A percentile compares a stretch with the other conserved stretches of the same genome.
Evolutionary conservation across 2,329 filamentous ascomycete species (phyloP).

Genomic region (Aspergillus ochraceus): DNA sequence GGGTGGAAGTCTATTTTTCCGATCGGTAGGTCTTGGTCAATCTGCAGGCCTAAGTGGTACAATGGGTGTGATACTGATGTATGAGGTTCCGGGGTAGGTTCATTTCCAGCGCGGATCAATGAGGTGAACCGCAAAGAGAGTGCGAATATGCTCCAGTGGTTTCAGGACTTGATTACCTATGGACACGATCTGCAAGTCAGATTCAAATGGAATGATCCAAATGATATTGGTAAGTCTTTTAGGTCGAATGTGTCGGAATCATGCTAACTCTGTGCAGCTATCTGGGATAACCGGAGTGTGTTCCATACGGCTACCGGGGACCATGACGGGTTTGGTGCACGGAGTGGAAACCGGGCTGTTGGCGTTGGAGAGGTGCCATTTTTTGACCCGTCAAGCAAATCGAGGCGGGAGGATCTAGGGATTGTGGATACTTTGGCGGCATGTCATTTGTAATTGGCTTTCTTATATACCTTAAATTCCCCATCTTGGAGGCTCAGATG

Average conservation of each 20-base stretch:
- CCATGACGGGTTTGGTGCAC: constrained; percentile 54
- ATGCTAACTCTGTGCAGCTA: constrained; percentile 9
- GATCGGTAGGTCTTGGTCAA: constrained; percentile 21
- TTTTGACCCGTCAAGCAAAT: constrained; percentile 16
- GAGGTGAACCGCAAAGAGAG: constrained; percentile 47
- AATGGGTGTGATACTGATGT: too few species aligned
- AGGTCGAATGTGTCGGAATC: too few species aligned
- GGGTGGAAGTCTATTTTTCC: constrained; percentile 61
- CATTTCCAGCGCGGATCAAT: constrained; percentile 45
- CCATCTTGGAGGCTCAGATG: too few species aligned
- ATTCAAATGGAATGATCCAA: constrained; percentile 51
- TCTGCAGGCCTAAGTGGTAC: too few species aligned
- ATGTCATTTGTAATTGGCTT: constrained; percentile 13
- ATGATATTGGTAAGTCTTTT: constrained; percentile 44
- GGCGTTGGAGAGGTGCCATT: constrained; percentile 77
- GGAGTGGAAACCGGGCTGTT: constrained; percentile 93
- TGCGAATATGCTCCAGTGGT: constrained; percentile 44
- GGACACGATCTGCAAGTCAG: constrained; percentile 55
- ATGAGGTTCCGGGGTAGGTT: constrained; percentile 23
- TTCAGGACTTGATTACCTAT: constrained; percentile 44
- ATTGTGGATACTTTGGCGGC: constrained; percentile 18
- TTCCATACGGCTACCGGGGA: constrained; percentile 42
- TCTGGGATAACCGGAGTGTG: constrained; percentile 21
- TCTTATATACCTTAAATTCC: too few species aligned
- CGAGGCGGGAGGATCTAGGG: constrained; percentile 20